Evolutionary conservation across 352 stramenopile species (phyloP).

Genomic region (Globisporangium paroecandrum): DNA sequence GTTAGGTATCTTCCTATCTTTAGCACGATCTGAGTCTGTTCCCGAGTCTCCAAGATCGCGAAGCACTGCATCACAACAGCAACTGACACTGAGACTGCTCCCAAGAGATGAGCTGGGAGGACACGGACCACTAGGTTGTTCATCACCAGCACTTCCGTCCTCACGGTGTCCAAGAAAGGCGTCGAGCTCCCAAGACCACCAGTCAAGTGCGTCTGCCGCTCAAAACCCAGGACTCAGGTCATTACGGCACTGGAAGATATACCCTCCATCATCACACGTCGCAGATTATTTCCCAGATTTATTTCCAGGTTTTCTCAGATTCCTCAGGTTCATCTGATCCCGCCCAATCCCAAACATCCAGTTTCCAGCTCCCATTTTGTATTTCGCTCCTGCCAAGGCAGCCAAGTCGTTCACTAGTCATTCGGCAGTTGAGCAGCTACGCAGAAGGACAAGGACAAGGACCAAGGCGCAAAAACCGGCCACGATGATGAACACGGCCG

Average conservation of each 20-base stretch:
- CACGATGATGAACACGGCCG: conserved; percentile 16
- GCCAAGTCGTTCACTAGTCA: neutral
- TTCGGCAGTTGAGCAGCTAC: neutral
- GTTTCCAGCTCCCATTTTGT: neutral
- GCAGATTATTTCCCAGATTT: no score
- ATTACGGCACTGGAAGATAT: no score
- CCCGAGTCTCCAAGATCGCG: neutral
- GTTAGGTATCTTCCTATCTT: neutral
- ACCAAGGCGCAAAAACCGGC: neutral
- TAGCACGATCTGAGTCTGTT: neutral
- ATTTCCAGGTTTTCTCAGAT: neutral
- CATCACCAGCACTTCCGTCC: no score
- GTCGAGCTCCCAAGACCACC: no score
- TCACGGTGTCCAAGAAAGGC: no score
- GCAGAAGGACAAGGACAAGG: neutral
- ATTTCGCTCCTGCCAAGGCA: neutral
- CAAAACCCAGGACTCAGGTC: neutral
- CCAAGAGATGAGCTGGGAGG: neutral
- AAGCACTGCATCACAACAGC: neutral
- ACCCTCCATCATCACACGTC: no score
- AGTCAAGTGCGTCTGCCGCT: neutral
- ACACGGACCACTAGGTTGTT: no score
- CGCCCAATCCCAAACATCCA: neutral
- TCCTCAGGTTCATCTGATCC: neutral
- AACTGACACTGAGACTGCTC: neutral